Conservation (phyloP, 73 alveolate genomes). For the Symbiodinium natans region DNA sequence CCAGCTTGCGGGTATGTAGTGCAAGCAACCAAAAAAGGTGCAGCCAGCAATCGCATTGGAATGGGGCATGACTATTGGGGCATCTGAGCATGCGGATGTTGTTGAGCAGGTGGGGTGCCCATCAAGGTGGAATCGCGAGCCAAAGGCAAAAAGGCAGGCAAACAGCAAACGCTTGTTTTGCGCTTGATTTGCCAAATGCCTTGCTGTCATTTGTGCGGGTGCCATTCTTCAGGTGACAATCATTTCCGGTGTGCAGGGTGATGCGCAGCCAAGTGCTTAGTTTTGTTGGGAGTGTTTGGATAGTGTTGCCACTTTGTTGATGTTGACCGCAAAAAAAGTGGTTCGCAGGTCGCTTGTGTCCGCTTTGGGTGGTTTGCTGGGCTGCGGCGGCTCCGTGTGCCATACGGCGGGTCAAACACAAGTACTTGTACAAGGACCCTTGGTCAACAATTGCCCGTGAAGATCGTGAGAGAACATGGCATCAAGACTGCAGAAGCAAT, state of each 20-base stretch:
- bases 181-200: background rate
- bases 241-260: conserved; percentile 37
- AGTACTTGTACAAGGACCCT: conserved; percentile 35
- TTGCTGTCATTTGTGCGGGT: background rate
- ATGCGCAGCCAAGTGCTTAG: conserved; percentile 18
- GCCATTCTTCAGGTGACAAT: conserved; percentile 21
- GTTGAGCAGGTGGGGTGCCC: conserved; percentile 13
- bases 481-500: background rate
- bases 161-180: background rate
- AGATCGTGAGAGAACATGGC: background rate
- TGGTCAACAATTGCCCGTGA: background rate
- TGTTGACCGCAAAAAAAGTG: background rate
- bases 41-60: background rate
- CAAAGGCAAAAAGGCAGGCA: conserved; percentile 73
- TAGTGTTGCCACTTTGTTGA: background rate
- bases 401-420: conserved; percentile 15
- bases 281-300: background rate
- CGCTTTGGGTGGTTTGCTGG: conserved; percentile 27
- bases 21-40: conserved; percentile 58
- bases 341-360: conserved; percentile 33
- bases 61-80: background rate
- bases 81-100: background rate
- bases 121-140: conserved; percentile 93
- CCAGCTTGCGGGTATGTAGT: conserved; percentile 53
- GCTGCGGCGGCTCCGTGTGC: conserved; percentile 44